Percentiles rank a stretch among this genome's conserved stretches.
These are phyloP conservation scores for Anthoceros angustus DNA, from an alignment of 225 moss, liverwort and hornwort species.

Conservation along the genomic window DNA sequence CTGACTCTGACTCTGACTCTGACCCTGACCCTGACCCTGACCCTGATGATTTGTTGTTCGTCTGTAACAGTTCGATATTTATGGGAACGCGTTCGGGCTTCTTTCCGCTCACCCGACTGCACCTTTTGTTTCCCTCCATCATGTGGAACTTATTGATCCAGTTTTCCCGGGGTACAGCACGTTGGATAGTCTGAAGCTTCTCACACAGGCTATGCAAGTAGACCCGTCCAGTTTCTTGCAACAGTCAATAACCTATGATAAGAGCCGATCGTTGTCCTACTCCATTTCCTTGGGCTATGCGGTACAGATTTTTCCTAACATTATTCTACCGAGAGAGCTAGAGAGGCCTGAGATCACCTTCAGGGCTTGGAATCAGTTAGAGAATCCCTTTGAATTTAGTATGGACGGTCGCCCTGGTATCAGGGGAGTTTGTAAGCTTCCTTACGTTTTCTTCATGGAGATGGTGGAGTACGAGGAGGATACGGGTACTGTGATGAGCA, in stretches of 20 bases:
- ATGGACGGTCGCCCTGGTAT: conserved; percentile 61
- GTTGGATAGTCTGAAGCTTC: conserved; percentile 50
- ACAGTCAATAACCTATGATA: conserved; percentile 71
- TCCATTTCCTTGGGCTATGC: conserved; percentile 87
- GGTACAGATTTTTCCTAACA: conserved; percentile 75
- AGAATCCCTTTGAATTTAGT: conserved; percentile 46
- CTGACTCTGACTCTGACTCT: neutral
- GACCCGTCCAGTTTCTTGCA: conserved; percentile 82
- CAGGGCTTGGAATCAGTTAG: conserved; percentile 61
- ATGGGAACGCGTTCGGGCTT: conserved; percentile 69
- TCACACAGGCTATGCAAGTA: conserved; percentile 57
- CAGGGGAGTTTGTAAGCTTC: conserved; percentile 54
- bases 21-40: neutral
- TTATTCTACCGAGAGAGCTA: conserved; percentile 53
- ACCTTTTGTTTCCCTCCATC: conserved; percentile 97
- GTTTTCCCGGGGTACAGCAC: conserved; percentile 57
- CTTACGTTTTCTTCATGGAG: conserved; percentile 64
- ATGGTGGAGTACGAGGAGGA: conserved; percentile 43
- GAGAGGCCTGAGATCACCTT: conserved; percentile 65
- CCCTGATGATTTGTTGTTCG: neutral
- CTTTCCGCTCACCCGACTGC: conserved; percentile 82
- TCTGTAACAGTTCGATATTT: conserved; percentile 54
- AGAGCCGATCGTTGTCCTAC: conserved; percentile 45
- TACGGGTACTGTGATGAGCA: conserved; percentile 30
- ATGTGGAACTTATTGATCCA: conserved; percentile 73